Evolutionary conservation across 805 yeast species (phyloP).

Genomic region (Kurtzmaniella cleridarum): DNA sequence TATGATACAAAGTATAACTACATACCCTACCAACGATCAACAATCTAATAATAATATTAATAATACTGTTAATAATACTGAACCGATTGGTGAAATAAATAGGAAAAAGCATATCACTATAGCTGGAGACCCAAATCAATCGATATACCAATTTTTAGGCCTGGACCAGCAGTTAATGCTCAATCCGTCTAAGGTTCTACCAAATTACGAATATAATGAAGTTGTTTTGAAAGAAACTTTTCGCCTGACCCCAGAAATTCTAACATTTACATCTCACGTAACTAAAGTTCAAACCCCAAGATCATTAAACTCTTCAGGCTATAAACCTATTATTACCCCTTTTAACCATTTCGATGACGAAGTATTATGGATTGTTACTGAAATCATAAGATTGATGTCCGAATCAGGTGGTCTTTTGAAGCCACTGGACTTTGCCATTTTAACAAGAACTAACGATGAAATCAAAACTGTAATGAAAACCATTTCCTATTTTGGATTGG

Average conservation of each 20-base stretch:
- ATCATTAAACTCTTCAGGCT: constrained; percentile 14
- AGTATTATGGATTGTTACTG: constrained; percentile 37
- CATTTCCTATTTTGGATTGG: constrained; percentile 14
- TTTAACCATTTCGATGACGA: constrained; percentile 28
- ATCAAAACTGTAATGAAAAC: too few relatives aligned
- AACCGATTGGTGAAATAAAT: not conserved
- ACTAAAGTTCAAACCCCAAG: constrained; percentile 1
- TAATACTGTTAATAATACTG: too few relatives aligned
- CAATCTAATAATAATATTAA: not conserved
- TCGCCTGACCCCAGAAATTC: constrained; percentile 55
- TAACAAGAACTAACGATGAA: constrained; percentile 49
- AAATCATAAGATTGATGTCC: constrained; percentile 36
- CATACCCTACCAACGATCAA: constrained; percentile 24
- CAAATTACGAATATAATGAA: constrained; percentile 16
- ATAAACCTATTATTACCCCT: constrained; percentile 17
- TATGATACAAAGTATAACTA: constrained; percentile 34
- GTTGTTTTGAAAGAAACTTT: constrained; percentile 47
- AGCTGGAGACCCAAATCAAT: constrained; percentile 70
- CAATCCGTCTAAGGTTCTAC: constrained; percentile 17
- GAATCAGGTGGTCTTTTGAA: constrained; percentile 38
- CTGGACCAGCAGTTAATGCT: constrained; percentile 34
- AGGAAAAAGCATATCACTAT: constrained; percentile 49
- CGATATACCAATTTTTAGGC: constrained; percentile 65
- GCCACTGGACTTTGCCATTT: constrained; percentile 46
- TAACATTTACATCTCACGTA: constrained; percentile 14